Base-by-base conservation (phyloP, 1,139 yeast genomes). In the Arxiozyma heterogenica region DNA sequence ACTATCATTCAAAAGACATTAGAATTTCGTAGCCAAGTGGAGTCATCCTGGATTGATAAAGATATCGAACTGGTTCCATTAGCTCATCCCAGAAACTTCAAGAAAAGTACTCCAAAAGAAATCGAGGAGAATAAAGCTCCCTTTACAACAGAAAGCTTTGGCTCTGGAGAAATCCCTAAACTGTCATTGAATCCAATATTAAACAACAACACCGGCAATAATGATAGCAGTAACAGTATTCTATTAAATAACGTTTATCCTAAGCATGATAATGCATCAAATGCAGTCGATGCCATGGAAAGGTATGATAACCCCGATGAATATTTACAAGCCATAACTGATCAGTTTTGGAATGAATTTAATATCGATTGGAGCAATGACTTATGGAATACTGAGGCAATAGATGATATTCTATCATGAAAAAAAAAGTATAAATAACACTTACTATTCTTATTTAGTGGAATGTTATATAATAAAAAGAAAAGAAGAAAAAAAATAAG, bases 281-380 rank as follows among this genome's bases (percentile, higher is more conserved):
- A 12, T 22, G 15, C 43, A 3, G 21, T 22, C 22, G 39, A 47
- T 41, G 22, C 18, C 5, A 44, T 43, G 27, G 44, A 25, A 15
- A 38, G 18, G 7, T 27, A 49, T 6, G 51, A 49, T 20, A 44
- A 43, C 20, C 41, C 45, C 3, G 50, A 42, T 34, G 43, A 18
- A 21, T 49, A 41, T 42, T 46, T 51, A 22, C 56, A 50, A 27
- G 18, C 53, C 9, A 49, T 59, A 5, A 55, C 59, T 4, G 60
- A 59, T 34, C 60, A 59, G 44, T 61, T 61, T 52, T 61, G 62
- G 63, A 44, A 53, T 42, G 55, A 49, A 30, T 61, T 58, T 52
- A 59, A 59, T 42, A 21, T 48, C 15, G 55, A 58, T 2, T 59
- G 61, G 60, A 27, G 25, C 15, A 56, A 59, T 9, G 57, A 57